Percentiles rank a stretch among this genome's conserved stretches.
Conservation (phyloP, 495 filamentous ascomycete genomes). For the Tuber indicum region DNA sequence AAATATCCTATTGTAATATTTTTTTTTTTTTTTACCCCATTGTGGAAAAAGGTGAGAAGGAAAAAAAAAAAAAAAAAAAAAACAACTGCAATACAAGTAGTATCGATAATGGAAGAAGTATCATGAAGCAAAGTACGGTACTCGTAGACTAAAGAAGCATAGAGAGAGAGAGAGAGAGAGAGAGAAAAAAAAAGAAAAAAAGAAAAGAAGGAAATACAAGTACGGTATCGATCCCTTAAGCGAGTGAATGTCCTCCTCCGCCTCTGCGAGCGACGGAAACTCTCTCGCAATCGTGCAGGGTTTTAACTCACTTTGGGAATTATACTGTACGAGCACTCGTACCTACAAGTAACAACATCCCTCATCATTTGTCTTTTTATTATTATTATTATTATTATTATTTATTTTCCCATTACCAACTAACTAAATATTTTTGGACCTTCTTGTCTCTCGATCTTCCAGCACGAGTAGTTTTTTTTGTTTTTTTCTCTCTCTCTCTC, state of each 20-base stretch:
- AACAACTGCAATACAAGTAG: background rate
- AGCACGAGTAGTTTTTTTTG: background rate
- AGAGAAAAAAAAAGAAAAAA: constrained; percentile 22
- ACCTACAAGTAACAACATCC: no score
- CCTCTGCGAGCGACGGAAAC: background rate
- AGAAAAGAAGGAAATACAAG: constrained; percentile 4
- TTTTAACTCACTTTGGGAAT: background rate
- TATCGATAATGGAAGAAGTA: constrained; percentile 7
- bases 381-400: background rate
- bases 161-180: no score
- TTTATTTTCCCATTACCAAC: no score
- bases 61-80: constrained; percentile 11
- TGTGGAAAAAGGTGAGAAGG: background rate
- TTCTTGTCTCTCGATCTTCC: background rate
- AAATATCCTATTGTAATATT: no score
- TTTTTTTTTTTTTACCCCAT: no score
- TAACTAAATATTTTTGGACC: background rate
- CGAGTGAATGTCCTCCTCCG: background rate
- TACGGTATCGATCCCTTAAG: background rate
- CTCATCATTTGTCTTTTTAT: background rate
- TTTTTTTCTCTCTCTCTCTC: background rate
- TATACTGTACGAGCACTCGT: background rate
- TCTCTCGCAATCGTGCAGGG: constrained; percentile 1
- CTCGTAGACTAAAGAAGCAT: no score
- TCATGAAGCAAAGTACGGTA: constrained; percentile 3